Evolutionary conservation across 1,284 basidiomycete genomes (phyloP), one percentile per base, ranked within the genome.

Genomic region (Tilletia caries): DNA sequence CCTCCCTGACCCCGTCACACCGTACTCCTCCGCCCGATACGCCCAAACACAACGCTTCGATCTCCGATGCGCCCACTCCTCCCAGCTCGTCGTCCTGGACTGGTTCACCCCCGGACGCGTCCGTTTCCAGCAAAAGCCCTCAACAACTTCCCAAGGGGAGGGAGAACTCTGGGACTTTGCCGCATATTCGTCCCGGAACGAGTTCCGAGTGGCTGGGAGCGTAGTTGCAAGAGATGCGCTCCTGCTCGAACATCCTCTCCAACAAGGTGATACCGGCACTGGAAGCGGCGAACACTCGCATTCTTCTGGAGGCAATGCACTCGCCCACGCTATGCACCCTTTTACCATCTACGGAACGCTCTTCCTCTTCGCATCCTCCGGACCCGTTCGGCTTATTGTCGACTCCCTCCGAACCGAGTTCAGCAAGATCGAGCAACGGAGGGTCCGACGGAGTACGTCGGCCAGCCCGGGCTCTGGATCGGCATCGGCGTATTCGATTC

Each of bases 131-230:
- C 33, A 23, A 33, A 3, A 32, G 3, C 52, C 71, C 27, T 34
- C 29, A 29, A 34, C 1, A 12, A 18, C 12, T 8, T 8, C 20
- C 48, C 6, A 50, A 5, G 20, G 3, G 23, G 33, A 32, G 10
- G 44, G 71, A 41, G 95, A 98, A 82, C 88, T 91, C 65, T 98
- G 95, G 95, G 88, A 85, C 1, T 96, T 98, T 83, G 88, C 89
- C 50, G 86, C 87, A 69, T 98, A 97, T 82, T 88, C 89, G 78
- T 94, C 91, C 76, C 85, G 88, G 54, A 97, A 97, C 84, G 93
- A 97, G 82, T 85, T 98, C 25, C 88, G 89, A 76, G 79, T 91
- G 1, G 88, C 86, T 2, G 88, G 86, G 1, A 85, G 85, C 71
- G 86, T 89, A 64, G 82, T 93, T 32, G 91, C 89, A 65, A 89